phyloP scores from a whole-genome alignment of 73 alveolate genomes.

The Blepharisma japonicum region DNA sequence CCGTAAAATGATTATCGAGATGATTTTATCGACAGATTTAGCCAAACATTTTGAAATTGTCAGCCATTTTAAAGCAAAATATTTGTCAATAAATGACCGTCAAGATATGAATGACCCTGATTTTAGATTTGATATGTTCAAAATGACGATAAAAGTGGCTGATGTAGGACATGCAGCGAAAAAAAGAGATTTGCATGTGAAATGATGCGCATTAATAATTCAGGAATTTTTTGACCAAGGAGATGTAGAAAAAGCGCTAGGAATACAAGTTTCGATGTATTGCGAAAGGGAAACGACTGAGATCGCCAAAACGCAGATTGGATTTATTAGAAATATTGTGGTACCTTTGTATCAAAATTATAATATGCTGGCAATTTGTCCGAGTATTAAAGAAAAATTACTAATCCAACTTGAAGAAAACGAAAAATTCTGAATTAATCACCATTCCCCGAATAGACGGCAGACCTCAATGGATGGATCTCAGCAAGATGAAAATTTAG shows the following conservation, averaged over 20 bases:
- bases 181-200: conserved; percentile 41
- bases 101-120: background rate
- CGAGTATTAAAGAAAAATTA: background rate
- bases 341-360: conserved; percentile 32
- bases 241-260: conserved; percentile 50
- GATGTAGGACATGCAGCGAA: conserved; percentile 66
- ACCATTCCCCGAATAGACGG: background rate
- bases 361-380: background rate
- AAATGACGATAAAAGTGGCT: conserved; percentile 5
- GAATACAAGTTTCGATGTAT: conserved; percentile 41
- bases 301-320: conserved; percentile 53
- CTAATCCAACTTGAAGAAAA: background rate
- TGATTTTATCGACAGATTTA: conserved; percentile 46
- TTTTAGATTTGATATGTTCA: background rate
- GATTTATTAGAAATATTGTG: conserved; percentile 53
- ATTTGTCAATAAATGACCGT: background rate
- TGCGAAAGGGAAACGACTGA: conserved; percentile 61
- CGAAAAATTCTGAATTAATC: background rate
- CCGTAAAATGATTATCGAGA: conserved; percentile 43
- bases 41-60: conserved; percentile 45
- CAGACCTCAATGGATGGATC: background rate
- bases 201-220: conserved; percentile 53
- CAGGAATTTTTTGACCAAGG: conserved; percentile 59
- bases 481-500: background rate
- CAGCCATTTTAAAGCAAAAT: conserved; percentile 31